Base-by-base conservation (phyloP, 2,329 filamentous ascomycete genomes). In the Colletotrichum salicis region DNA sequence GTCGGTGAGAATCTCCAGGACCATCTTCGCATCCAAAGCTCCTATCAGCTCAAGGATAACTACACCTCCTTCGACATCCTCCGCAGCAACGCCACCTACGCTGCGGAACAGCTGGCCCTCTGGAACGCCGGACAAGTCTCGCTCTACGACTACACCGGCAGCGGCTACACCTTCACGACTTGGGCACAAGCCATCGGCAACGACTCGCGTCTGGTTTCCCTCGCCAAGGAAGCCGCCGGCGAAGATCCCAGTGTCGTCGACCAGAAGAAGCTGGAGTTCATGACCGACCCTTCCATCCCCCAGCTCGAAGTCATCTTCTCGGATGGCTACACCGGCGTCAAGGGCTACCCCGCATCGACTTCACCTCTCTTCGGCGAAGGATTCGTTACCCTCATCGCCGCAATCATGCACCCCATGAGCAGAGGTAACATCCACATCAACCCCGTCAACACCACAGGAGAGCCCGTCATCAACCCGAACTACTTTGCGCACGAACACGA, bases 1-100 rank as follows among this genome's bases (percentile, higher is more conserved):
- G 89, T 92, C 2, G 90, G 80, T 0, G 77, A 80, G 19, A 81
- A 81, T 29, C 75, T 82, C 2, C 80, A 82, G 64, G 81, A 82
- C 27, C 80, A 82, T 52, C 76, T 77, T 1, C 79, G 80, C 48
- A 76, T 83, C 6, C 76, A 77, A 45, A 76, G 76, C 10, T 78
- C 78, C 0, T 83, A 83, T 70, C 77, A 82, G 71, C 75, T 82
- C 54, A 78, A 78, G 58, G 70, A 76, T 31, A 73, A 77, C 22
- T 80, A 76, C 74, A 76, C 72, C n/a, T 80, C 80, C 8, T 76
- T 78, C 37, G 80, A 82, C 74, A 72, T 74, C 22, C 73, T 82
- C 45, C 74, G 74, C 37, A 76, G 74, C 72, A 78, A 82, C 69
- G 60, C 76, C n/a, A 77, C 78, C 13, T 81, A 78, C 58, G 79